These are phyloP conservation scores for Stagonosporopsis rhizophila DNA, from an alignment of 2,329 filamentous ascomycete species.

Conservation along the genomic window DNA sequence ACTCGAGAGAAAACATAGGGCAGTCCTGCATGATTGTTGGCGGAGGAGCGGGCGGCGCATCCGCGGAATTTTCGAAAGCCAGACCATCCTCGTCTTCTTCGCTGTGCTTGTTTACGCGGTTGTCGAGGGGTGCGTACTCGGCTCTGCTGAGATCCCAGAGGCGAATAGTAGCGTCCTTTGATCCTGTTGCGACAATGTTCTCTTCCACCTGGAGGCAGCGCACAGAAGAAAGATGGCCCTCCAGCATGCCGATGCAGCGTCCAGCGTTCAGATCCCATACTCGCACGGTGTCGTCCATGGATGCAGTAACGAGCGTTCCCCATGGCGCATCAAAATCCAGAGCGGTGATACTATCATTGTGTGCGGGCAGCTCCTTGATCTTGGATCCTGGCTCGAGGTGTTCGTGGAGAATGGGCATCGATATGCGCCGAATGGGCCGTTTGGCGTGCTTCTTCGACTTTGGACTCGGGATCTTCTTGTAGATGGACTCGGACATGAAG, in stretches of 20 bases:
- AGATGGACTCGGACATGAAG: conserved; percentile 99
- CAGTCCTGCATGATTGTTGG: conserved; percentile 87
- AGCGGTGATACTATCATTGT: conserved; percentile 86
- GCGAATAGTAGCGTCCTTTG: conserved; percentile 90
- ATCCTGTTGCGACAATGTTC: conserved; percentile 92
- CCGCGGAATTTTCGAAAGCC: conserved; percentile 74
- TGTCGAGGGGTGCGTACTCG: conserved; percentile 75
- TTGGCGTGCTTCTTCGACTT: conserved; percentile 61
- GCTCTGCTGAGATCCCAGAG: conserved; percentile 94
- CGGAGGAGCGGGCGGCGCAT: conserved; percentile 71
- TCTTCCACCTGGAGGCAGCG: conserved; percentile 92
- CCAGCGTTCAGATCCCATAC: conserved; percentile 98
- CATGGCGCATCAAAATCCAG: conserved; percentile 98
- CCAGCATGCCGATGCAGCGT: conserved; percentile 86
- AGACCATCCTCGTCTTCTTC: conserved; percentile 62
- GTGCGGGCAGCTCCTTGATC: conserved; percentile 88
- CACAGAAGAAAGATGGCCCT: conserved; percentile 94
- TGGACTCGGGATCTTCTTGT: conserved; percentile 80
- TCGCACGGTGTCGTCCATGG: conserved; percentile 89
- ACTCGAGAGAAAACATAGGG: conserved; percentile 83
- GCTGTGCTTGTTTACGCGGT: conserved; percentile 56
- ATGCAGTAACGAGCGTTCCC: conserved; percentile 90
- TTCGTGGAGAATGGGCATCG: conserved; percentile 94
- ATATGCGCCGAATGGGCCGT: conserved; percentile 71
- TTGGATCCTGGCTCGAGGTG: conserved; percentile 88